Percentiles rank a stretch among this genome's conserved stretches.
Evolutionary conservation across 2,329 filamentous ascomycete species (phyloP).

Genomic region (Stachybotrys elegans): DNA sequence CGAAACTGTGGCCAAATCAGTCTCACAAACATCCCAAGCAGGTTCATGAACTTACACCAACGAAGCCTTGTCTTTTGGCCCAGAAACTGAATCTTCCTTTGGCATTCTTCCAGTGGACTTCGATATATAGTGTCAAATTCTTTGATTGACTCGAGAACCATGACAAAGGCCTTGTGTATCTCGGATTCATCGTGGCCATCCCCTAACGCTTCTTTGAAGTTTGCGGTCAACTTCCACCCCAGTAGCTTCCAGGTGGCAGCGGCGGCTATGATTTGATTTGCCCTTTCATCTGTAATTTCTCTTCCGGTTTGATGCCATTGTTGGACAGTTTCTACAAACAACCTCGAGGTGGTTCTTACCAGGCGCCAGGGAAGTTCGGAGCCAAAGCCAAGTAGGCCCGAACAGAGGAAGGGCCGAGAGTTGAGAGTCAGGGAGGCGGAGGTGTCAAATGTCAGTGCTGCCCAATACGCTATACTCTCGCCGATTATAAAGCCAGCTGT

Average conservation of each 20-base stretch:
- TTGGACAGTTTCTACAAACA: conserved; percentile 21
- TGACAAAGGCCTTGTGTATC: conserved; percentile 18
- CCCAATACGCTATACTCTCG: conserved; percentile 36
- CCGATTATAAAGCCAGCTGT: conserved; percentile 27
- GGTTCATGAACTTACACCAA: conserved; percentile 21
- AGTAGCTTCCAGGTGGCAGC: conserved; percentile 24
- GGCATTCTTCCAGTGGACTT: conserved; percentile 21
- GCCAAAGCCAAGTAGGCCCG: conserved; percentile 28
- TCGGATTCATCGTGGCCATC: conserved; percentile 25
- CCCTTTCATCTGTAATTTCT: conserved; percentile 24
- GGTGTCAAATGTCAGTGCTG: conserved; percentile 35
- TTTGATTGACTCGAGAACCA: conserved; percentile 18
- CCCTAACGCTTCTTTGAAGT: conserved; percentile 25
- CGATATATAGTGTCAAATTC: conserved; percentile 22
- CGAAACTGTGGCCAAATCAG: conserved; percentile 16
- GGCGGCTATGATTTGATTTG: conserved; percentile 22
- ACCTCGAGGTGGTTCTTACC: conserved; percentile 19
- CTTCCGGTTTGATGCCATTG: conserved; percentile 18
- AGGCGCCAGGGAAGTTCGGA: conserved; percentile 23
- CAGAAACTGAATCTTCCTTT: conserved; percentile 24
- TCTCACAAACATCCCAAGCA: not conserved
- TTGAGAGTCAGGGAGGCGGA: conserved; percentile 35
- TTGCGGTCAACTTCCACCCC: conserved; percentile 24
- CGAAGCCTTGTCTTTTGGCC: conserved; percentile 23
- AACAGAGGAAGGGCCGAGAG: conserved; percentile 30